phyloP scores from a whole-genome alignment of 108 stramenopile genomes.

The Chaetoceros muelleri region DNA sequence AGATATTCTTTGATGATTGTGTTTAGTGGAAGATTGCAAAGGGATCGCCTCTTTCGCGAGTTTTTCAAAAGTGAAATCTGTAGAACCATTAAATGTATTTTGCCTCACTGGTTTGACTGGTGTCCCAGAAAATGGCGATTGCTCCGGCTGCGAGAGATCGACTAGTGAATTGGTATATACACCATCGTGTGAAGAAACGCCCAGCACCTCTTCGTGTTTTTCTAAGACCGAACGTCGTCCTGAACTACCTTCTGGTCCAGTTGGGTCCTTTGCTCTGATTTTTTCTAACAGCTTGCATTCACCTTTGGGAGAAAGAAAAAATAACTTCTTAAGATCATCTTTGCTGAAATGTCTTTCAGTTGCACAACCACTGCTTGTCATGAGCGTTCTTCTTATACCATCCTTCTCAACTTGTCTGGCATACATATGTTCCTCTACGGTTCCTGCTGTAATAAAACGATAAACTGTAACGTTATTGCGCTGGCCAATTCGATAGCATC shows the following conservation, averaged over 20 bases:
- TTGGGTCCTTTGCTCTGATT: slow-evolving; percentile 18
- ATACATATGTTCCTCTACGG: slow-evolving; percentile 84
- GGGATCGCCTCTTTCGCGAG: neutral
- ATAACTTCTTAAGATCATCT: slow-evolving; percentile 51
- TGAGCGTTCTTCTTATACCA: slow-evolving; percentile 56
- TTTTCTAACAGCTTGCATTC: slow-evolving; percentile 51
- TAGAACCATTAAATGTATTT: neutral
- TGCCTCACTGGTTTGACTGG: neutral
- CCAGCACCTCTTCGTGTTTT: slow-evolving; percentile 43
- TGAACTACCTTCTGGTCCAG: slow-evolving; percentile 12
- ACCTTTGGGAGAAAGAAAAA: slow-evolving; percentile 47
- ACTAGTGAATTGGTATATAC: slow-evolving; percentile 24
- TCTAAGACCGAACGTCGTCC: slow-evolving; percentile 31
- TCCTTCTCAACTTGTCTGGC: slow-evolving; percentile 79
- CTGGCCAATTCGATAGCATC: slow-evolving; percentile 91
- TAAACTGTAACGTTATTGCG: slow-evolving; percentile 85
- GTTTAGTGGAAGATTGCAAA: neutral
- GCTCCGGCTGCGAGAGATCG: neutral
- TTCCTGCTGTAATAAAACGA: slow-evolving; percentile 89
- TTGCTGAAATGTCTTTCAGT: slow-evolving; percentile 65
- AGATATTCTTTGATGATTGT: neutral
- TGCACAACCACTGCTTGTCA: slow-evolving; percentile 25
- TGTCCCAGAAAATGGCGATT: neutral
- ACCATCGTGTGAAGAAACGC: slow-evolving; percentile 65
- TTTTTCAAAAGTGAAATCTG: neutral